These are phyloP conservation scores for Cardamine occulta DNA, from an alignment of 345 rosid species.

Conservation along the genomic window DNA sequence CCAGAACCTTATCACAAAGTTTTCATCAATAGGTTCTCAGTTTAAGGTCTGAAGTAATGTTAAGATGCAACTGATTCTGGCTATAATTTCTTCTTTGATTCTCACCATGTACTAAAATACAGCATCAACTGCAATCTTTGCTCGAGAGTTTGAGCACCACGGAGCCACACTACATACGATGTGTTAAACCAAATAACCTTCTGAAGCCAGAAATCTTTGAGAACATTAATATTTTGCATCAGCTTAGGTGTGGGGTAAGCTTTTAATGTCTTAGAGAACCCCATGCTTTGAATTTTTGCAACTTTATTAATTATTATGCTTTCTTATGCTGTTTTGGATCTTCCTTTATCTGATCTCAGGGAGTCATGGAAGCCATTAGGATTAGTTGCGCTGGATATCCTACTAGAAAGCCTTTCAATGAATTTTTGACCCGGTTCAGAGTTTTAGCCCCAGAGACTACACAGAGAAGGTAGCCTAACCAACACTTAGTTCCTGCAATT, in stretches of 20 bases:
- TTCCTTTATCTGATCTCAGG: constrained; percentile 53
- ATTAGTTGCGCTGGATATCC: constrained; percentile 99
- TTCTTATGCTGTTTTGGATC: constrained; percentile 17
- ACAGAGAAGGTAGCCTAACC: constrained; percentile 57
- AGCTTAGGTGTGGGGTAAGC: constrained; percentile 96
- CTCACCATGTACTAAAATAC: constrained; percentile 49
- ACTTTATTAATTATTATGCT: constrained; percentile 9
- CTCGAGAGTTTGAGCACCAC: constrained; percentile 92
- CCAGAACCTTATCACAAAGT: too few species aligned
- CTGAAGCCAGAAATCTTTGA: constrained; percentile 94
- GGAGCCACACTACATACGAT: constrained; percentile 96
- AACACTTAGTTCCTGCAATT: constrained; percentile 13
- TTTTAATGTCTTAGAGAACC: constrained; percentile 31
- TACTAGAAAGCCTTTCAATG: constrained; percentile 80
- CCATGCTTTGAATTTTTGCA: constrained; percentile 8
- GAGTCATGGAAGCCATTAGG: constrained; percentile 99
- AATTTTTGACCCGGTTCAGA: constrained; percentile 71
- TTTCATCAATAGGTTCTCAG: constrained; percentile 94
- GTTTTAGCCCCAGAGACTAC: constrained; percentile 71
- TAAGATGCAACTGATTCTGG: constrained; percentile 16
- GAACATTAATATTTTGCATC: constrained; percentile 76
- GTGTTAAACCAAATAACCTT: constrained; percentile 95
- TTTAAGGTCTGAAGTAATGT: constrained; percentile 72
- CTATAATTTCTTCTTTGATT: constrained; percentile 26
- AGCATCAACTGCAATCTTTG: constrained; percentile 96